Evolutionary conservation across 345 rosid species (phyloP), one percentile per base, ranked within the genome.

Genomic region (Streptanthus diversifolius): DNA sequence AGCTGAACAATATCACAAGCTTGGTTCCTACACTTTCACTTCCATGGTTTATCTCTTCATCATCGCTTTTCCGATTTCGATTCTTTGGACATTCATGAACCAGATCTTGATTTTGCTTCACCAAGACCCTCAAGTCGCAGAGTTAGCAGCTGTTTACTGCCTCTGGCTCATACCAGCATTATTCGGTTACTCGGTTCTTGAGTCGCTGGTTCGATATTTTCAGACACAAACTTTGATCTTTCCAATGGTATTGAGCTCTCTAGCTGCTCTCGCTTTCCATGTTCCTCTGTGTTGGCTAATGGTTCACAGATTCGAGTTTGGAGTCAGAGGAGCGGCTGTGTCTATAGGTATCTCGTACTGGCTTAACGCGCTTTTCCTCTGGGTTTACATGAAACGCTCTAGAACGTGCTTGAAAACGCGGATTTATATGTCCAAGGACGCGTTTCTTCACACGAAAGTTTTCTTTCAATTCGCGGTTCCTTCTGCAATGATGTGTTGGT

Each of bases 1-100:
- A 84, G 92, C 96, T 35, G 49, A 85, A 45, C 92, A 87, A 44
- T 87, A 86, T 65, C 67, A 62, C 19, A 79, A 68, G 3, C 75
- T 79, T 8, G 82, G 82, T 47, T 63, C 78, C 5, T 70, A 79
- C 63, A 79, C 81, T 61, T 55, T 62, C 32, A 47, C 78, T 30
- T 73, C 78, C 1, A 73, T 78, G 14, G 32, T 73, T 9, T 52
- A 9, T 4, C 81, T 78, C 5, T 56, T 63, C 3, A 61, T 73
- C 0, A 61, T 78, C 11, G 41, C 78, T 36, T 22, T 73, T 1
- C 78, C 79, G 3, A 44, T 78, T 67, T 68, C 78, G 13, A n/a
- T 78, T 39, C 30, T 78, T 0, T 78, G 78, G 81, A 44, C 68
- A 4, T 78, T 72, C 75, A 72, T 68, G 74, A 62, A 67, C 74